A percentile compares a stretch with the other conserved stretches of the same genome.
These are phyloP conservation scores for Phytophthora aleatoria DNA, from an alignment of 352 stramenopile genomes.

Conservation along the genomic window DNA sequence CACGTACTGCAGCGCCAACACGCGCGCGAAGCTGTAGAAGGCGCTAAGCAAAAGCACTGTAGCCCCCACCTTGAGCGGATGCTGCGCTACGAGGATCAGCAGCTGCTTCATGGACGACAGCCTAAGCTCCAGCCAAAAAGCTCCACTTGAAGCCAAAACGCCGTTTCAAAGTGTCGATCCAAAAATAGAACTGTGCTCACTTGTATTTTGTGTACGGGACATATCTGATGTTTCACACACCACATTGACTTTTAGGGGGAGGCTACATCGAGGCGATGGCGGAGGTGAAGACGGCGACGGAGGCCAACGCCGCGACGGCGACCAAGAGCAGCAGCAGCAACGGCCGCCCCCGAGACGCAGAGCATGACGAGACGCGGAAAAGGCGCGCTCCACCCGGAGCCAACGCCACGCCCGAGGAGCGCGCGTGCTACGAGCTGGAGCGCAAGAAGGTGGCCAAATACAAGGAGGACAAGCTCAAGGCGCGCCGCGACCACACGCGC, in stretches of 20 bases:
- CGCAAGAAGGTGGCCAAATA: slow-evolving; percentile 90
- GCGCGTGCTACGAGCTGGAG: slow-evolving; percentile 82
- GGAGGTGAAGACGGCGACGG: slow-evolving; percentile 29
- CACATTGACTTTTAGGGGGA: slow-evolving; percentile 6
- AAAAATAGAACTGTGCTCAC: slow-evolving; percentile 1
- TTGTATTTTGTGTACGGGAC: neutral
- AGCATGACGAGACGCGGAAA: slow-evolving; percentile 43
- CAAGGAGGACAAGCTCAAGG: slow-evolving; percentile 90
- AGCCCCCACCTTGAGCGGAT: slow-evolving; percentile 55
- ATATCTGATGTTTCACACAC: slow-evolving; percentile 10
- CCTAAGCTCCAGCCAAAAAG: neutral
- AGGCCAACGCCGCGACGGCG: slow-evolving; percentile 23
- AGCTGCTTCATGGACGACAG: slow-evolving; percentile 34
- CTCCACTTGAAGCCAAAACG: slow-evolving; percentile 11
- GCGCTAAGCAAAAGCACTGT: slow-evolving; percentile 55
- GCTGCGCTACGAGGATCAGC: slow-evolving; percentile 67
- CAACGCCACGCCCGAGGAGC: slow-evolving; percentile 67
- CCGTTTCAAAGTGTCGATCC: slow-evolving; percentile 17
- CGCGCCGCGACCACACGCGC: slow-evolving; percentile 82
- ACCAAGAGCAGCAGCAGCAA: slow-evolving; percentile 25
- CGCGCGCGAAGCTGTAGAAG: slow-evolving; percentile 73
- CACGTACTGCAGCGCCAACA: slow-evolving; percentile 63
- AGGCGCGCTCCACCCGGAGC: slow-evolving; percentile 54
- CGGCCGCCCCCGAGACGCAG: slow-evolving; percentile 24
- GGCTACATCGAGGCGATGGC: slow-evolving; percentile 21